A percentile compares a stretch with the other conserved stretches of the same genome.
Evolutionary conservation across 2,329 filamentous ascomycete genomes (phyloP).

Genomic region (Alternaria sp.): DNA sequence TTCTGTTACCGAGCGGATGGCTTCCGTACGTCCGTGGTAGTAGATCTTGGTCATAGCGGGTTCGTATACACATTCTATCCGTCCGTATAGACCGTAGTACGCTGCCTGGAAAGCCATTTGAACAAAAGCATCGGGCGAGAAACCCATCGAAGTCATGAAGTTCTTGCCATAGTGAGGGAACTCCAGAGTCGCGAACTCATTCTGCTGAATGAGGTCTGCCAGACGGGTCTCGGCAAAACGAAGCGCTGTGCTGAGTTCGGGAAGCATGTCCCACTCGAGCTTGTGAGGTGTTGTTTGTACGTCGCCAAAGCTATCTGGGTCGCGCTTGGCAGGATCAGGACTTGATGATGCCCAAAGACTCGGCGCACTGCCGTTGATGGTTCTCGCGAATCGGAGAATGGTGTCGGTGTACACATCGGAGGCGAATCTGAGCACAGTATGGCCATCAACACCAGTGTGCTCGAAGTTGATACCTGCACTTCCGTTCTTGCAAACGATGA

Average conservation of each 20-base stretch:
- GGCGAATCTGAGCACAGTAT: conserved; percentile 94
- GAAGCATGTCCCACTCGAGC: conserved; percentile 96
- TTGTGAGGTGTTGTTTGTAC: conserved; percentile 95
- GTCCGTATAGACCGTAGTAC: conserved; percentile 95
- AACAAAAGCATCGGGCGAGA: conserved; percentile 95
- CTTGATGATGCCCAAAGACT: conserved; percentile 90
- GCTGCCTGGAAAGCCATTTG: conserved; percentile 99
- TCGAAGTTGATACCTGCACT: conserved; percentile 99
- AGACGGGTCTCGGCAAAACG: conserved; percentile 95
- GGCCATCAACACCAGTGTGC: conserved; percentile 96
- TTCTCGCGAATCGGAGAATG: conserved; percentile 91
- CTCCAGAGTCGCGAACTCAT: conserved; percentile 92
- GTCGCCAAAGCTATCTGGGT: conserved; percentile 89
- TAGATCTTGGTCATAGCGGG: conserved; percentile 97
- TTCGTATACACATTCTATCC: conserved; percentile 94
- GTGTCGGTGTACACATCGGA: conserved; percentile 98
- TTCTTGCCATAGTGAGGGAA: conserved; percentile 92
- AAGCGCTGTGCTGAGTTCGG: conserved; percentile 87
- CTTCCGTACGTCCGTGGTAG: conserved; percentile 92
- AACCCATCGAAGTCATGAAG: conserved; percentile 96
- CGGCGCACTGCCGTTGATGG: conserved; percentile 92
- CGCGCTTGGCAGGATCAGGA: conserved; percentile 90
- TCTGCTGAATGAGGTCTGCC: conserved; percentile 93
- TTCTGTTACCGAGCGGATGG: conserved; percentile 82
- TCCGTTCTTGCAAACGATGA: conserved; percentile 98